Base-by-base conservation (phyloP, 257 asterid species). In the Przewalskia tangutica region DNA sequence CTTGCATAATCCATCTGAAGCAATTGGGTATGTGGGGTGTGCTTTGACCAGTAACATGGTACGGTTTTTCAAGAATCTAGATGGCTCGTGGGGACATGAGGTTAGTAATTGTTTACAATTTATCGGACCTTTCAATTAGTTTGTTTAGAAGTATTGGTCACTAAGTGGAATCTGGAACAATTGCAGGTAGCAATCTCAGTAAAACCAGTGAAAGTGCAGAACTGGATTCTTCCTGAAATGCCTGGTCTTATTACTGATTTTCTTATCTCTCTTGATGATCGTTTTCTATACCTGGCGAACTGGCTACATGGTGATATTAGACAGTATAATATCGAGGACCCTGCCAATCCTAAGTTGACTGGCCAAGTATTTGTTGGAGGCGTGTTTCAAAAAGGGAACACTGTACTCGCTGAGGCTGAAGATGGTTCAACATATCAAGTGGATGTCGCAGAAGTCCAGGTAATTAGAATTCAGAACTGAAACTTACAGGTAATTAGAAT, bases 221-320 rank as follows among this genome's bases (percentile, higher is more conserved):
- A 93, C 77, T 92, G 97, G 97, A 90, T 92, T 84, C 97, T 93
- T 73, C 97, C 97, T 0, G 97, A 92, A 85, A 90, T 93, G 97
- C 97, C 97, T 1, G 94, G 97, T 23, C 97, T 93, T 68, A 93
- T 93, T 75, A 93, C 97, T 2, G 97, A 92, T 86, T 91, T 92
- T 77, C 86, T 93, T 51, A 90, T 92, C 17, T 93, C 95, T 77
- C 95, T 93, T 3, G 95, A 93, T 71, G 97, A 93, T 76, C 97
- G 91, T 14, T 93, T 88, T 80, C 89, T 93, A 10, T 93, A 93
- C 88, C 82, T 93, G 65, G 86, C 92, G 9, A 95, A 95, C 86
- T 95, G 98, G 98, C 98, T 95, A 78, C 99, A 95, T 20, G 99
- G 99, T 81, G 99, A 95, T 84, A 89, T 95, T 65, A 85, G 98